These are phyloP conservation scores for Tricholomella constricta DNA, from an alignment of 768 basidiomycete genomes.

Conservation along the genomic window DNA sequence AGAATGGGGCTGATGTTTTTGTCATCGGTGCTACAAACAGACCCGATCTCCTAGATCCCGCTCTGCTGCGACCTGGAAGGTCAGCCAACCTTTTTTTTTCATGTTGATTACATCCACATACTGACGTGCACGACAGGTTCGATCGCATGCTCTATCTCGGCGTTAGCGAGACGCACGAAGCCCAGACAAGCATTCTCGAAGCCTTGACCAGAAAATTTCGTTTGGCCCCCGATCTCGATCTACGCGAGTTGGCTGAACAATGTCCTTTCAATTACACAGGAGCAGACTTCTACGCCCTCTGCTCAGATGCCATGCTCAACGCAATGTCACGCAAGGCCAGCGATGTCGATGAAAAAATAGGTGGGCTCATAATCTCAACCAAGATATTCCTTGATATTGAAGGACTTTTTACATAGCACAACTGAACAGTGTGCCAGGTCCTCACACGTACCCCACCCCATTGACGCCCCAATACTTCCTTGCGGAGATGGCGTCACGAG, in stretches of 20 bases:
- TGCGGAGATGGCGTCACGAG: constrained; percentile 70
- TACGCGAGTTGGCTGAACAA: constrained; percentile 60
- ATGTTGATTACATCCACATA: not conserved
- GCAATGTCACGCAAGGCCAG: constrained; percentile 91
- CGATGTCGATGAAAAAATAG: constrained; percentile 74
- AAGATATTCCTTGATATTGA: not conserved
- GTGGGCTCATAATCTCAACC: constrained; percentile 36
- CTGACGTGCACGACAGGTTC: constrained; percentile 58
- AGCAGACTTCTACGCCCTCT: constrained; percentile 97
- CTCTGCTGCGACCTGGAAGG: constrained; percentile 87
- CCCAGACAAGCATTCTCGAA: constrained; percentile 82
- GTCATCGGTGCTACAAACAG: constrained; percentile 96
- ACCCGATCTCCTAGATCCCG: constrained; percentile 89
- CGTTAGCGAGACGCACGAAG: constrained; percentile 83
- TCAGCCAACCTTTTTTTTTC: constrained; percentile 28
- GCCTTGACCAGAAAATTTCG: constrained; percentile 94
- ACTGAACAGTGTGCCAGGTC: constrained; percentile 49
- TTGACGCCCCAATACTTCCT: constrained; percentile 91
- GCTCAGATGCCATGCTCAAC: constrained; percentile 93
- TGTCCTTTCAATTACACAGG: constrained; percentile 97
- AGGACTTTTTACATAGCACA: constrained; percentile 24
- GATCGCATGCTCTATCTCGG: constrained; percentile 97
- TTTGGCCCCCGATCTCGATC: constrained; percentile 66
- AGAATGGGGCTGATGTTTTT: constrained; percentile 73
- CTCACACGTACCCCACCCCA: constrained; percentile 56